Evolutionary conservation across 148 eudicot species (phyloP).

Genomic region (Agrostemma githago): DNA sequence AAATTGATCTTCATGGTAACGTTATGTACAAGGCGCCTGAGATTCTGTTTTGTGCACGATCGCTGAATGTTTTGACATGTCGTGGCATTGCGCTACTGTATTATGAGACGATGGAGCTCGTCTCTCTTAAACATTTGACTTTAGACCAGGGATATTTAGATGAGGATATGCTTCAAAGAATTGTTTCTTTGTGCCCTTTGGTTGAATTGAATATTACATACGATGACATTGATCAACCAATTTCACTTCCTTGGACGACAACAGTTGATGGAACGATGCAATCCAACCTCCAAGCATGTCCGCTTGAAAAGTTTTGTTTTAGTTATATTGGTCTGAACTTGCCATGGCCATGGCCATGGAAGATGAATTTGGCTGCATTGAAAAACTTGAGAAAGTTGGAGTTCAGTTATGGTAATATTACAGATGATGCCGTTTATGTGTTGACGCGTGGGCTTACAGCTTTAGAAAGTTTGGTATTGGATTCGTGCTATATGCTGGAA

Average conservation of each 20-base stretch:
- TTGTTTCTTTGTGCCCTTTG: slow-evolving; percentile 2
- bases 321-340: too few species aligned
- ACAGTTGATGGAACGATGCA: not conserved
- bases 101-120: slow-evolving; percentile 1
- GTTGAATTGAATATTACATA: not conserved
- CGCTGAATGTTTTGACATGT: slow-evolving; percentile 7
- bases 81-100: not conserved
- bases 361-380: not conserved
- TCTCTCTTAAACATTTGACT: slow-evolving; percentile 1
- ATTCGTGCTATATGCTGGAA: too few species aligned
- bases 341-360: not conserved
- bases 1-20: not conserved
- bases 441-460: not conserved
- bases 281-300: not conserved
- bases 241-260: slow-evolving; percentile 4
- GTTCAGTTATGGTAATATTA: not conserved
- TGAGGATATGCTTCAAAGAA: not conserved
- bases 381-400: slow-evolving; percentile 3
- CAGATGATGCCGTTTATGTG: not conserved
- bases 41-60: slow-evolving; percentile 1
- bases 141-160: not conserved
- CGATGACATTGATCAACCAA: not conserved
- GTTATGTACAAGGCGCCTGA: not conserved
- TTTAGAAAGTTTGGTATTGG: too few species aligned
- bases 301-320: not conserved